Conservation (phyloP, 257 asterid genomes). For the Rehmannia glutinosa region DNA sequence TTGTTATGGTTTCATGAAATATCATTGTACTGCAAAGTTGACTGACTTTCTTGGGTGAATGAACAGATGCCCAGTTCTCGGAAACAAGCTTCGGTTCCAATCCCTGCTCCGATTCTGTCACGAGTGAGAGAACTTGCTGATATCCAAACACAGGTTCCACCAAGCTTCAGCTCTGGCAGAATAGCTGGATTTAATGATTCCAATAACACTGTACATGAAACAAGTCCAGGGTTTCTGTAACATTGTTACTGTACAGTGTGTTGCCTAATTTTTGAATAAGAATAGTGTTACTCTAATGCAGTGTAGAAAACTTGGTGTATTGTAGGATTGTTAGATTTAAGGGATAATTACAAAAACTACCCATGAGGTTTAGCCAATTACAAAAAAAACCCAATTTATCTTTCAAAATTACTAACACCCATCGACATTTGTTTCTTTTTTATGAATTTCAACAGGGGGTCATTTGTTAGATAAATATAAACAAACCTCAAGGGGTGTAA, state of each 20-base stretch:
- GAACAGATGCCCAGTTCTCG: slow-evolving; percentile 50
- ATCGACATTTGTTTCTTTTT: no score
- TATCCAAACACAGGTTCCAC: slow-evolving; percentile 50
- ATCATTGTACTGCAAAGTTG: neutral
- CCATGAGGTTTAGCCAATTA: no score
- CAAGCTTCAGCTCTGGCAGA: slow-evolving; percentile 41
- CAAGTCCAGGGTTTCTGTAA: slow-evolving; percentile 47
- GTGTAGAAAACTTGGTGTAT: slow-evolving; percentile 10
- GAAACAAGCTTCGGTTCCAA: slow-evolving; percentile 64
- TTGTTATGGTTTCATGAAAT: neutral
- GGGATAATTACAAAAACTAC: no score
- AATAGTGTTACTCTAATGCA: slow-evolving; percentile 10
- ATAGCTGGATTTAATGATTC: slow-evolving; percentile 30
- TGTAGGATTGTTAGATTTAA: slow-evolving; percentile 5
- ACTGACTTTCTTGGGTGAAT: slow-evolving; percentile 17
- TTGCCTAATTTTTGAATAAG: slow-evolving; percentile 14
- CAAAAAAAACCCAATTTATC: no score
- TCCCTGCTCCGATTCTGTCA: slow-evolving; percentile 71
- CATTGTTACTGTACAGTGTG: slow-evolving; percentile 25
- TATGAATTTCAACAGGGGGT: no score
- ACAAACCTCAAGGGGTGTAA: no score
- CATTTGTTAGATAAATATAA: no score
- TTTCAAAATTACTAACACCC: no score
- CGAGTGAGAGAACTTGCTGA: slow-evolving; percentile 91
- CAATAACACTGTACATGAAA: slow-evolving; percentile 30